Evolutionary conservation across 1,284 basidiomycete species (phyloP).

Genomic region (Melampsora americana): DNA sequence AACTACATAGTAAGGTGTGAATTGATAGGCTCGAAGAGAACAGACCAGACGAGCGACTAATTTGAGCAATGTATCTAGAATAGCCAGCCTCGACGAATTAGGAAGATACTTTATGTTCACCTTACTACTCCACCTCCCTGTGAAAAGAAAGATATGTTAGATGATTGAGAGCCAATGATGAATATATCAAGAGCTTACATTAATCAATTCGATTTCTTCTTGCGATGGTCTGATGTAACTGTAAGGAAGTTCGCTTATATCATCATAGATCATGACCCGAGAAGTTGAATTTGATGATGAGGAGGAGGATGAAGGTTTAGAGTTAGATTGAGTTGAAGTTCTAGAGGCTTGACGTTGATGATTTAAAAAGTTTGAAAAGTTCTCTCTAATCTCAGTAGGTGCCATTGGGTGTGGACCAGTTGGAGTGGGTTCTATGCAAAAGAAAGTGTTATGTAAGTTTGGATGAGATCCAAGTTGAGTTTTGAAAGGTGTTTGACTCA

Average conservation of each 20-base stretch:
- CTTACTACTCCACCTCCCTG: neutral
- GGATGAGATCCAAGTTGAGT: neutral
- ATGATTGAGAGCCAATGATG: neutral
- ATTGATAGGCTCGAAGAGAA: too few species aligned
- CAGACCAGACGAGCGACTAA: too few species aligned
- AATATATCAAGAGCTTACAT: constrained; percentile 10
- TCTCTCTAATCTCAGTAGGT: constrained; percentile 31
- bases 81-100: neutral
- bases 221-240: constrained; percentile 10
- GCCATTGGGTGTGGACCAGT: constrained; percentile 30
- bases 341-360: constrained; percentile 16
- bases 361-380: constrained; percentile 28
- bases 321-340: neutral
- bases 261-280: constrained; percentile 27
- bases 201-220: constrained; percentile 31
- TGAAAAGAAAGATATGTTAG: neutral
- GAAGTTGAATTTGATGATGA: constrained; percentile 7
- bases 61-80: too few species aligned
- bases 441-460: neutral
- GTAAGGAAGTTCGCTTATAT: constrained; percentile 31
- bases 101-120: neutral
- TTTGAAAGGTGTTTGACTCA: constrained; percentile 1
- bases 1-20: too few species aligned
- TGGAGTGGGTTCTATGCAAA: neutral
- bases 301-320: neutral